Evolutionary conservation across 140 eudicot genomes (phyloP).

Genomic region (Stevia rebaudiana): DNA sequence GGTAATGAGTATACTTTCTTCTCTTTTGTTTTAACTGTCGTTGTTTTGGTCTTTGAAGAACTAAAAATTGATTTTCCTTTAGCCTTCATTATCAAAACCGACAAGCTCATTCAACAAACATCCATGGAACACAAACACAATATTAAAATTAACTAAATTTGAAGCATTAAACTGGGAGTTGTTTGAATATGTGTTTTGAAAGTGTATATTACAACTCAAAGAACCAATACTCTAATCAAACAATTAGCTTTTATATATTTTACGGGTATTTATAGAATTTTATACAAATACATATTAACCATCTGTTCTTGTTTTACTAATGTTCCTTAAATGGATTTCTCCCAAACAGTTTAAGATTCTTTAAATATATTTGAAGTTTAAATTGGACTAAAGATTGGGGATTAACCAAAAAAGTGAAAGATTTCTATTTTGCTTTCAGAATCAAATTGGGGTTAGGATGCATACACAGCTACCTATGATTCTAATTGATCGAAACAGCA

Average conservation of each 20-base stretch:
- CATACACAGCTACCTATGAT: neutral
- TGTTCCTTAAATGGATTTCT: neutral
- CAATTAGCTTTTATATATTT: neutral
- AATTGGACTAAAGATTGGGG: neutral
- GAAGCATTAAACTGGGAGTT: neutral
- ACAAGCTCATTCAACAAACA: constrained; percentile 18
- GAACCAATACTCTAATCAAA: neutral
- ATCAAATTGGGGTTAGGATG: neutral
- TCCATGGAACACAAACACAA: neutral
- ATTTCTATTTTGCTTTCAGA: too few relatives aligned
- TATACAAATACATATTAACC: too few relatives aligned
- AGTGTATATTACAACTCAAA: neutral
- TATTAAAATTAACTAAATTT: neutral
- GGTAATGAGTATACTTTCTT: constrained; percentile 80
- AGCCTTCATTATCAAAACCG: constrained; percentile 43
- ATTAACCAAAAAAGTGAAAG: neutral
- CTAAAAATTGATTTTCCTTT: constrained; percentile 48
- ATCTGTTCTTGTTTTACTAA: neutral
- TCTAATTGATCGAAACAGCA: neutral
- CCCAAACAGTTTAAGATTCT: neutral
- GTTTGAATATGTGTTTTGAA: neutral
- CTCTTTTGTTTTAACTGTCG: constrained; percentile 48
- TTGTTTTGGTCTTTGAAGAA: constrained; percentile 48
- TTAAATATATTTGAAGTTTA: neutral
- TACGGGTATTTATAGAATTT: neutral